Percentiles rank a stretch among this genome's conserved stretches.
Conservation (phyloP, 257 asterid species). For the Ballota nigra region DNA sequence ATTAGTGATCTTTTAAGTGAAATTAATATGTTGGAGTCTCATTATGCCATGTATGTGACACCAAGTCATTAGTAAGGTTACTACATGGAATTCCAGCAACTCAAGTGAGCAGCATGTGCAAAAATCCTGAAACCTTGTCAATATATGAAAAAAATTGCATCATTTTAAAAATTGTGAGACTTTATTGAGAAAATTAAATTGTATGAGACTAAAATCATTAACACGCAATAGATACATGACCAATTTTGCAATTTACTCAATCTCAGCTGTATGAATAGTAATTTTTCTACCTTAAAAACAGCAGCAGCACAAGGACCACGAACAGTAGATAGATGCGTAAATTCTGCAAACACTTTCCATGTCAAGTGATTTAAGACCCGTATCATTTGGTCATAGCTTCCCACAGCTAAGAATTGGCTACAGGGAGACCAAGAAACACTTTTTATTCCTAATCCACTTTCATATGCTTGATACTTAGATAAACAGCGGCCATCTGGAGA, state of each 20-base stretch:
- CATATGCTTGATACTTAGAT: slow-evolving; percentile 94
- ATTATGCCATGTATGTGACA: too few species aligned
- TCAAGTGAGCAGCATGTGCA: too few species aligned
- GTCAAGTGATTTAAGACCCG: slow-evolving; percentile 97
- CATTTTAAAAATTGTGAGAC: neutral
- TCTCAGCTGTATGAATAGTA: slow-evolving; percentile 16
- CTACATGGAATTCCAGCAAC: too few species aligned
- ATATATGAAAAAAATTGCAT: neutral
- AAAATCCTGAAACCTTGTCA: too few species aligned
- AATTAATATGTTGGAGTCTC: too few species aligned
- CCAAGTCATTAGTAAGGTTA: too few species aligned
- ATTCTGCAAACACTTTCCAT: slow-evolving; percentile 99
- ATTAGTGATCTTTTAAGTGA: too few species aligned
- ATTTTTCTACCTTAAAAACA: slow-evolving; percentile 67
- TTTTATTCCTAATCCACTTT: slow-evolving; percentile 95
- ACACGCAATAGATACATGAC: neutral
- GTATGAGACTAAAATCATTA: neutral
- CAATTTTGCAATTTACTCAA: too few species aligned
- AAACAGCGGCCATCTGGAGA: slow-evolving; percentile 98
- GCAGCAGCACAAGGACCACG: slow-evolving; percentile 97
- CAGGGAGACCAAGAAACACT: slow-evolving; percentile 97
- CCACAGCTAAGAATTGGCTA: slow-evolving; percentile 93
- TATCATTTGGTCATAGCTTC: slow-evolving; percentile 98
- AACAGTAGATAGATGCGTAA: slow-evolving; percentile 68
- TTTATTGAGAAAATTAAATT: neutral